Evolutionary conservation across 208 protist species (phyloP).

Genomic region (Leishmania tropica): DNA sequence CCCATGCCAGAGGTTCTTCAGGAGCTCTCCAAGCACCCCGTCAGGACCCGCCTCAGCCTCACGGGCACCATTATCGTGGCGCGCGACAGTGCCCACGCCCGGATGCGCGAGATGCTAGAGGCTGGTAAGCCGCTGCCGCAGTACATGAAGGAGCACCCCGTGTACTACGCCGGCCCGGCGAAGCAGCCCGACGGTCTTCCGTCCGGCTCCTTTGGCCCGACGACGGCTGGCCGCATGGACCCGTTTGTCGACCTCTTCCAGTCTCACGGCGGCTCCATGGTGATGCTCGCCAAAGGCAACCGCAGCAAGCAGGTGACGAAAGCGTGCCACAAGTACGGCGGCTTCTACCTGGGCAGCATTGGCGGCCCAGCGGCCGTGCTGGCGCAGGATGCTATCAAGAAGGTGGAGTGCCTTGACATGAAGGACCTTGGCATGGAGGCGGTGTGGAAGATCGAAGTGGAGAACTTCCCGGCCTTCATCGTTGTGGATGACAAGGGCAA

Average conservation of each 20-base stretch:
- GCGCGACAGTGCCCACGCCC: slow-evolving; percentile 97
- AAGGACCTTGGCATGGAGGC: slow-evolving; percentile 93
- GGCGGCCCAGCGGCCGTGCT: slow-evolving; percentile 96
- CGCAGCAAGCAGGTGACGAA: slow-evolving; percentile 91
- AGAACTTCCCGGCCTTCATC: slow-evolving; percentile 98
- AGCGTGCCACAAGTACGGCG: slow-evolving; percentile 95
- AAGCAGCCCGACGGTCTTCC: slow-evolving; percentile 95
- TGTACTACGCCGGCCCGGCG: slow-evolving; percentile 98
- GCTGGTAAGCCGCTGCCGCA: slow-evolving; percentile 87
- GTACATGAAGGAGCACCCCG: slow-evolving; percentile 96
- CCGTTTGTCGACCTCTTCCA: slow-evolving; percentile 96
- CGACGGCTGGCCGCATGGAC: slow-evolving; percentile 97
- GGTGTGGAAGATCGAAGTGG: slow-evolving; percentile 95
- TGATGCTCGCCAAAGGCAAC: slow-evolving; percentile 98
- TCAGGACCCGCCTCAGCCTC: slow-evolving; percentile 94
- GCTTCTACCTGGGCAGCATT: slow-evolving; percentile 98
- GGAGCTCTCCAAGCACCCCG: slow-evolving; percentile 86
- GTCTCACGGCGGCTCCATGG: slow-evolving; percentile 86
- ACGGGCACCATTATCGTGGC: slow-evolving; percentile 97
- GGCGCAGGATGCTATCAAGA: slow-evolving; percentile 93
- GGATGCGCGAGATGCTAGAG: slow-evolving; percentile 92
- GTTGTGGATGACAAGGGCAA: slow-evolving; percentile 98
- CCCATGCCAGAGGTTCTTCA: slow-evolving; percentile 90
- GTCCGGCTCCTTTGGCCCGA: slow-evolving; percentile 97
- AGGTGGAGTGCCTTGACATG: slow-evolving; percentile 94